These are phyloP conservation scores for Aquilaria yunnanensis DNA, from an alignment of 345 rosid species.

Conservation along the genomic window DNA sequence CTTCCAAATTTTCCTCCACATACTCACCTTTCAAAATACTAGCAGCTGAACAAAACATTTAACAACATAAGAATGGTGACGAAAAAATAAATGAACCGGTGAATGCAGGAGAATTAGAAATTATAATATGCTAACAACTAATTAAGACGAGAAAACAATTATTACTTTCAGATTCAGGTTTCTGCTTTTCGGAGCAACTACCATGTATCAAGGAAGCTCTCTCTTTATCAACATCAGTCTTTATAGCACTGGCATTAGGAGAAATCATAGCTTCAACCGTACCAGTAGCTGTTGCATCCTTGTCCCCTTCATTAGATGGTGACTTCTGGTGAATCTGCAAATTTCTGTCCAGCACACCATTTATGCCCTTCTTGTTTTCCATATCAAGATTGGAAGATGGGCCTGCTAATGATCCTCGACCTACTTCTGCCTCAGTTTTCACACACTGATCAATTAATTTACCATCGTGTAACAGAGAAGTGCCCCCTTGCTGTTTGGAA, in stretches of 20 bases:
- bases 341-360: slow-evolving; percentile 13
- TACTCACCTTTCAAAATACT: slow-evolving; percentile 25
- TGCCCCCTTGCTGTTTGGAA: slow-evolving; percentile 18
- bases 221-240: slow-evolving; percentile 18
- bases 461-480: slow-evolving; percentile 23
- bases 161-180: slow-evolving; percentile 24
- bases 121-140: not conserved
- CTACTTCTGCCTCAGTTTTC: slow-evolving; percentile 21
- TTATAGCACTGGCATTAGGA: too few species aligned
- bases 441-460: slow-evolving; percentile 18
- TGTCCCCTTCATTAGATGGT: slow-evolving; percentile 20
- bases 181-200: slow-evolving; percentile 16
- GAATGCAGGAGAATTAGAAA: too few species aligned
- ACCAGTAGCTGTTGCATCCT: slow-evolving; percentile 16
- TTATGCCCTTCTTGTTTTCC: slow-evolving; percentile 17
- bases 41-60: slow-evolving; percentile 18
- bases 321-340: slow-evolving; percentile 27
- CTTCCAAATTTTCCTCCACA: slow-evolving; percentile 23
- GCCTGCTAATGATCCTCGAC: slow-evolving; percentile 18
- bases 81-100: not conserved
- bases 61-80: not conserved
- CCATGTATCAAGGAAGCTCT: slow-evolving; percentile 18
- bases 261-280: slow-evolving; percentile 17
- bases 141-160: not conserved
- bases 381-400: slow-evolving; percentile 15